Percentiles rank a stretch among this genome's conserved stretches.
These are phyloP conservation scores for Taphrina pruni DNA, from an alignment of 1,139 yeast species.

Conservation along the genomic window DNA sequence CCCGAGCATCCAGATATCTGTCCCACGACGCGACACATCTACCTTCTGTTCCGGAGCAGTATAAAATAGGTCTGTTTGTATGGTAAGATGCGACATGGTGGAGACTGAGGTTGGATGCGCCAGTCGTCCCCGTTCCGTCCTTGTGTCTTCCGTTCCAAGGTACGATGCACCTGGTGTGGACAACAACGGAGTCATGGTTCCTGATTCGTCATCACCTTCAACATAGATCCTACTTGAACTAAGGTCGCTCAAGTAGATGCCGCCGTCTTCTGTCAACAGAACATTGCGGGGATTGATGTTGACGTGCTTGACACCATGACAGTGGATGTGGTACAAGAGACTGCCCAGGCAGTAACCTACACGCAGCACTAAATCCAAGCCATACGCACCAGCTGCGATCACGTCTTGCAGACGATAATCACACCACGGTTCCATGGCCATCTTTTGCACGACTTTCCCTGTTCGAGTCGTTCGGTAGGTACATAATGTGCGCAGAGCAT, in stretches of 20 bases:
- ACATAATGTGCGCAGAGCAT: constrained; percentile 31
- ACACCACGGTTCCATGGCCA: constrained; percentile 41
- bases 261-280: constrained; percentile 36
- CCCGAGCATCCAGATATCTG: constrained; percentile 40
- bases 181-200: constrained; percentile 23
- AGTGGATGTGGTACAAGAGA: constrained; percentile 35
- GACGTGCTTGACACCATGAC: constrained; percentile 40
- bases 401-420: constrained; percentile 37
- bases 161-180: constrained; percentile 19
- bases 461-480: constrained; percentile 38
- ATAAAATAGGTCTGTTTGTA: constrained; percentile 36
- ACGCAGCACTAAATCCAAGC: constrained; percentile 31
- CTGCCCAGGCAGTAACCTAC: constrained; percentile 39
- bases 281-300: constrained; percentile 38
- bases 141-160: constrained; percentile 5
- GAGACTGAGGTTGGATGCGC: constrained; percentile 34
- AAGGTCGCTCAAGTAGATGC: constrained; percentile 34
- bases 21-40: constrained; percentile 40
- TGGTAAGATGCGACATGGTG: constrained; percentile 37
- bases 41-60: constrained; percentile 40
- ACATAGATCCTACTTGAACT: constrained; percentile 36
- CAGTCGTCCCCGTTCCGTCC: constrained; percentile 35
- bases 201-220: constrained; percentile 20
- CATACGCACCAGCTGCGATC: constrained; percentile 38
- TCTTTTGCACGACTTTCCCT: constrained; percentile 37